A percentile compares a stretch with the other conserved stretches of the same genome.
phyloP scores from a whole-genome alignment of 1,284 basidiomycete genomes.

The Malassezia sympodialis region DNA sequence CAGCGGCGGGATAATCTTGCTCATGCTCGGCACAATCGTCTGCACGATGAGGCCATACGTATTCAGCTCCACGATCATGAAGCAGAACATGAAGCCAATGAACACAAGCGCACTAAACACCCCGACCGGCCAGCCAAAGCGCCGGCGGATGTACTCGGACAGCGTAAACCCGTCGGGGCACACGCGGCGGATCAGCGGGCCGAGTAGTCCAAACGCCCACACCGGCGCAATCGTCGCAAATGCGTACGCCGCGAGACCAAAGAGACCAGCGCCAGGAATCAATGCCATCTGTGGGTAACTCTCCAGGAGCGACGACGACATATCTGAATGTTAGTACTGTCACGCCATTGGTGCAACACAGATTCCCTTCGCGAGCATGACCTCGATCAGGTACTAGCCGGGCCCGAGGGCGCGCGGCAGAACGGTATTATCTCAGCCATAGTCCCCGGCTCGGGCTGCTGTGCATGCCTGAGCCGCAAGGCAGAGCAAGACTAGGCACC shows the following conservation, averaged over 20 bases:
- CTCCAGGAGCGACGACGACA: conserved; percentile 46
- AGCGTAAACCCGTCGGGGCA: conserved; percentile 48
- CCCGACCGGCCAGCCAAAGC: conserved; percentile 45
- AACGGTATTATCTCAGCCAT: conserved; percentile 29
- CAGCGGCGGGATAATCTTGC: conserved; percentile 35
- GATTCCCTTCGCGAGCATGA: conserved; percentile 49
- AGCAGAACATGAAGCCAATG: conserved; percentile 48
- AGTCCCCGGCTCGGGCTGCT: neutral
- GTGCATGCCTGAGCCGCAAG: neutral
- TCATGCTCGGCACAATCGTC: conserved; percentile 29
- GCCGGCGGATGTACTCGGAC: conserved; percentile 42
- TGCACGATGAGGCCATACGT: conserved; percentile 41
- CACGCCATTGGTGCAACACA: conserved; percentile 19
- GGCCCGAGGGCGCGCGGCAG: neutral
- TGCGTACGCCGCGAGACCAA: conserved; percentile 41
- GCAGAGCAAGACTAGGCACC: conserved; percentile 6
- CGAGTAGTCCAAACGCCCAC: conserved; percentile 46
- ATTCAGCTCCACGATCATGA: conserved; percentile 48
- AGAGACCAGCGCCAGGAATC: conserved; percentile 41
- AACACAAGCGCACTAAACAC: conserved; percentile 40
- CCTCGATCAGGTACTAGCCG: conserved; percentile 45
- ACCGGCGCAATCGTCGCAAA: conserved; percentile 43
- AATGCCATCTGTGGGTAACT: conserved; percentile 47
- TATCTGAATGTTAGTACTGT: conserved; percentile 28
- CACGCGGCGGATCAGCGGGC: conserved; percentile 38